Evolutionary conservation across 176 grass and related monocot genomes (phyloP).

Genomic region (Urochloa ruziziensis): DNA sequence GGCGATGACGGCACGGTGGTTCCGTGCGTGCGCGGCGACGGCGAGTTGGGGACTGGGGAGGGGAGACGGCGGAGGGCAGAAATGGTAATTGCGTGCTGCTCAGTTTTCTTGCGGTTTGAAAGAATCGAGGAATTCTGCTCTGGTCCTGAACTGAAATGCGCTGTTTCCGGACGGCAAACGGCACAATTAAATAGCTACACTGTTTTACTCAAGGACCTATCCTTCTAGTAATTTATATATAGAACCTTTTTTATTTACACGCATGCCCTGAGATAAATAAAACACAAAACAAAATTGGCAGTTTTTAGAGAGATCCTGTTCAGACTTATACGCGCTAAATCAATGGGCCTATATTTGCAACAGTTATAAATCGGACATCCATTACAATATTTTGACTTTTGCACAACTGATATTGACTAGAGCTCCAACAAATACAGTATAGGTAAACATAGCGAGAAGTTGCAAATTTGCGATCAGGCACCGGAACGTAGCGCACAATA

Average conservation of each 20-base stretch:
- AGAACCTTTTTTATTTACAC: background rate
- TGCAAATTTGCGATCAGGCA: background rate
- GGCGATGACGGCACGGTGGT: slow-evolving; percentile 24
- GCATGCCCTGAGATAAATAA: background rate
- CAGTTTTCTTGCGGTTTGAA: slow-evolving; percentile 38
- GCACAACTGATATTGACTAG: background rate
- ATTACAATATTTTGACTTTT: background rate
- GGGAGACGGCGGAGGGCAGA: slow-evolving; percentile 35
- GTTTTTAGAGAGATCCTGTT: background rate
- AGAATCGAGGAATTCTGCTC: slow-evolving; percentile 50
- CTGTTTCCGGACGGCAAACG: slow-evolving; percentile 28
- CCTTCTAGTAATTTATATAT: background rate
- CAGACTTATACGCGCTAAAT: background rate
- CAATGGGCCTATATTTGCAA: background rate
- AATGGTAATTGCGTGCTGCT: slow-evolving; percentile 43
- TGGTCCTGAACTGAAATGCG: slow-evolving; percentile 43
- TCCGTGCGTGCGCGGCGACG: slow-evolving; percentile 19
- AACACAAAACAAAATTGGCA: background rate
- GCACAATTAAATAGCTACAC: slow-evolving; percentile 29
- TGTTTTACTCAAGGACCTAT: slow-evolving; percentile 1
- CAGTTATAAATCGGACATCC: no score
- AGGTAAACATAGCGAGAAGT: background rate
- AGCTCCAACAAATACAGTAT: background rate
- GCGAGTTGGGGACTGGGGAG: background rate
- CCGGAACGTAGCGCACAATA: background rate